A percentile compares a stretch with the other conserved stretches of the same genome.
These are phyloP conservation scores for Penicillium lividum DNA, from an alignment of 495 filamentous ascomycete genomes.

Conservation along the genomic window DNA sequence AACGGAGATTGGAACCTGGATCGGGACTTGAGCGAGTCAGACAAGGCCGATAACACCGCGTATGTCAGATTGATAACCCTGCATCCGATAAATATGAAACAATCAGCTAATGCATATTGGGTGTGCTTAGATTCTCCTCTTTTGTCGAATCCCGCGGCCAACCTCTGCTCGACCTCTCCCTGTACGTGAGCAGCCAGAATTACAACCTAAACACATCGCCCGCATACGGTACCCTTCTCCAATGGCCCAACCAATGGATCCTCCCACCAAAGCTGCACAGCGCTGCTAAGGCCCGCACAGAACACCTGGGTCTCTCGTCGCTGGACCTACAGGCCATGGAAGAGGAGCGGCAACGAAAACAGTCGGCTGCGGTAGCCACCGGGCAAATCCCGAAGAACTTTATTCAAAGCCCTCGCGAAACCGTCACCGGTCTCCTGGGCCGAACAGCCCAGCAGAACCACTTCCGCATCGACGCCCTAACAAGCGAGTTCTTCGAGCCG, in stretches of 20 bases:
- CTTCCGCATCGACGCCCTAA: conserved; percentile 71
- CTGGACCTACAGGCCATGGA: conserved; percentile 60
- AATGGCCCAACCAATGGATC: conserved; percentile 81
- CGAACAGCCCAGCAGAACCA: conserved; percentile 43
- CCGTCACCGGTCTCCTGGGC: conserved; percentile 42
- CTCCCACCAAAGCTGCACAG: conserved; percentile 67
- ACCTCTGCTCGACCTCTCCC: conserved; percentile 72
- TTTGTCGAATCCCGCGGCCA: conserved; percentile 65
- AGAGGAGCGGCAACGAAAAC: conserved; percentile 45
- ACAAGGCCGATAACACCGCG: conserved; percentile 57
- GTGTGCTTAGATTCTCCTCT: conserved; percentile 49
- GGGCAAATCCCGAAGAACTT: conserved; percentile 46
- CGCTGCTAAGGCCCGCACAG: conserved; percentile 67
- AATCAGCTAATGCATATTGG: background rate
- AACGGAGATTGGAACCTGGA: conserved; percentile 58
- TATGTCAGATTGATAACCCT: conserved; percentile 32
- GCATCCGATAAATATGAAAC: background rate
- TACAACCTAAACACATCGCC: conserved; percentile 73
- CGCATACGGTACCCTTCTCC: conserved; percentile 71
- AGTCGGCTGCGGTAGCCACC: conserved; percentile 42
- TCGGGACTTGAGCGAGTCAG: conserved; percentile 40
- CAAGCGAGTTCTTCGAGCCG: conserved; percentile 67
- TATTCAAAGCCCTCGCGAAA: conserved; percentile 41
- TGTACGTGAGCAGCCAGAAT: conserved; percentile 87
- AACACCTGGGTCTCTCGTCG: conserved; percentile 69